Percentiles rank a stretch among this genome's conserved stretches.
These are phyloP conservation scores for Ophiocordyceps sinensis DNA, from an alignment of 2,329 filamentous ascomycete species.

Conservation along the genomic window DNA sequence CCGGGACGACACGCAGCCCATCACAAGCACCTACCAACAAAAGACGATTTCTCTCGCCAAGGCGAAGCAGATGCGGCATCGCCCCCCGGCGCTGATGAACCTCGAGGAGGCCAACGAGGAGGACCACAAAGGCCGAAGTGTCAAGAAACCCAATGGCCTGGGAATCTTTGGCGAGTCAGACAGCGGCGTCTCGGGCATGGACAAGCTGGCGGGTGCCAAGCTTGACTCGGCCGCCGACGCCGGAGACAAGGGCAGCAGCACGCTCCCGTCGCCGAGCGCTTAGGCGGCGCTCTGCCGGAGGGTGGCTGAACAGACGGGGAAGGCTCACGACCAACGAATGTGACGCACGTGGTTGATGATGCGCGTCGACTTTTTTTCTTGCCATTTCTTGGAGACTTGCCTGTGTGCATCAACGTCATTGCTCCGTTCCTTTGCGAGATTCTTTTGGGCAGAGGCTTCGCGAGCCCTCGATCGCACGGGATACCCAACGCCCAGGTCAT, in stretches of 20 bases:
- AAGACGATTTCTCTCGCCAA: slow-evolving; percentile 90
- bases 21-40: slow-evolving; percentile 89
- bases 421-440: neutral
- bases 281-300: slow-evolving; percentile 11
- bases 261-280: slow-evolving; percentile 15
- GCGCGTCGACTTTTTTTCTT: neutral
- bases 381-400: neutral
- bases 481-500: too few relatives aligned
- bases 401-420: neutral
- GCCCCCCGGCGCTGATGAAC: slow-evolving; percentile 78
- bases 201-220: slow-evolving; percentile 20
- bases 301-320: slow-evolving; percentile 3
- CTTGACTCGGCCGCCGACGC: slow-evolving; percentile 15
- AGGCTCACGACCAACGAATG: neutral
- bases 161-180: slow-evolving; percentile 29
- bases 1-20: slow-evolving; percentile 63
- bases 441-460: neutral
- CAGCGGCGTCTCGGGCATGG: slow-evolving; percentile 27
- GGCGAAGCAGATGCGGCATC: slow-evolving; percentile 73
- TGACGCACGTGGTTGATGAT: neutral
- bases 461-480: too few relatives aligned
- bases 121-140: slow-evolving; percentile 7
- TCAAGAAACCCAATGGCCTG: slow-evolving; percentile 20
- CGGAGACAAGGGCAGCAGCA: slow-evolving; percentile 9
- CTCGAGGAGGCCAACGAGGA: slow-evolving; percentile 30